Conservation (phyloP, 1,284 basidiomycete genomes). For the Phellopilus nigrolimitatus region DNA sequence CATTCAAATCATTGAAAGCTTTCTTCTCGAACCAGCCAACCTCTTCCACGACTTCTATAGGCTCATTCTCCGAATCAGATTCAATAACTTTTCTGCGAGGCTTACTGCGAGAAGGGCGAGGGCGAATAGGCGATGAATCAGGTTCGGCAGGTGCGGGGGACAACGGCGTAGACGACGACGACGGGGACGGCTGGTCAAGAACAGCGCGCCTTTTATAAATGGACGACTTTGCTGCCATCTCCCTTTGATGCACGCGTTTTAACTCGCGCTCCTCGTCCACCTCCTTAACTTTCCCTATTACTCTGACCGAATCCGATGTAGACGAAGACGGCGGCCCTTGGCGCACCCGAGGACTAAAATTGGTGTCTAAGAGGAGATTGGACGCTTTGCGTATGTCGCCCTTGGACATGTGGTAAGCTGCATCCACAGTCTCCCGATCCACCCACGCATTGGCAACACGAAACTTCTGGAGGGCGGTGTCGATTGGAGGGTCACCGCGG, state of each 20-base stretch:
- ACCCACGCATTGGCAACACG: conserved; percentile 55
- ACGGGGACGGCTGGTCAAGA: conserved; percentile 36
- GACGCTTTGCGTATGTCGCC: conserved; percentile 44
- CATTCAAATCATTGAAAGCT: conserved; percentile 87
- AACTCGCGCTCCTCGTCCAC: conserved; percentile 65
- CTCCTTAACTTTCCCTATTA: conserved; percentile 57
- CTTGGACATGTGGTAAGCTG: conserved; percentile 35
- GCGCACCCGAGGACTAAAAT: conserved; percentile 41
- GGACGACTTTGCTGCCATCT: conserved; percentile 71
- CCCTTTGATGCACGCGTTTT: conserved; percentile 53
- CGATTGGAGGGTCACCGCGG: conserved; percentile 42
- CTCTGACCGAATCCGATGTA: background rate
- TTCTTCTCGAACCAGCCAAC: conserved; percentile 27
- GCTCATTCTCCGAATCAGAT: conserved; percentile 47
- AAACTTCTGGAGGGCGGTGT: conserved; percentile 51
- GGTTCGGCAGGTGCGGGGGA: conserved; percentile 22
- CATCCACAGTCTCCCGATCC: conserved; percentile 41
- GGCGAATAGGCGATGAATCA: conserved; percentile 37
- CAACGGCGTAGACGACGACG: conserved; percentile 22
- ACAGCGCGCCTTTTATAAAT: conserved; percentile 65
- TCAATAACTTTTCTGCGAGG: conserved; percentile 55
- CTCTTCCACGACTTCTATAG: conserved; percentile 29
- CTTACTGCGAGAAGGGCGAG: conserved; percentile 43
- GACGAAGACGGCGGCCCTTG: conserved; percentile 31
- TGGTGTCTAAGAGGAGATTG: conserved; percentile 49